phyloP scores from a whole-genome alignment of 108 stramenopile genomes.

The Cyclotella kingstonii region DNA sequence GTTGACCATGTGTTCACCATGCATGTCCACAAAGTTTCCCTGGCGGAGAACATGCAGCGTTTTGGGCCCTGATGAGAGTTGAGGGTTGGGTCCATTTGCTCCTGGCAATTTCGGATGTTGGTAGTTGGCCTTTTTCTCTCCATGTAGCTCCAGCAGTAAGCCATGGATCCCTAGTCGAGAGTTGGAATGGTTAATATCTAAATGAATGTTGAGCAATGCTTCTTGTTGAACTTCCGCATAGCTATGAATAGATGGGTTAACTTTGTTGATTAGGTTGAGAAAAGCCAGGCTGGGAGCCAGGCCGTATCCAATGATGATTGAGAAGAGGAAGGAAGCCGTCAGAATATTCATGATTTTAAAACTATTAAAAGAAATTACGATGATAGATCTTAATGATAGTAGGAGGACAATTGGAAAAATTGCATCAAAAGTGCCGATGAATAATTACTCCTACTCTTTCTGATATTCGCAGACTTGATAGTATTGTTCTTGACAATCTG shows the following conservation, averaged over 20 bases:
- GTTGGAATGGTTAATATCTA: conserved; percentile 36
- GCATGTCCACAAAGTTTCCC: conserved; percentile 45
- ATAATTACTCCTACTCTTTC: no score
- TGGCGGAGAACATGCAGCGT: conserved; percentile 27
- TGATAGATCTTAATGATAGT: no score
- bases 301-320: no score
- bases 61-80: conserved; percentile 53
- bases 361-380: no score
- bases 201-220: conserved; percentile 33
- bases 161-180: conserved; percentile 39
- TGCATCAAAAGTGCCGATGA: no score
- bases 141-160: conserved; percentile 32
- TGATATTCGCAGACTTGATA: no score
- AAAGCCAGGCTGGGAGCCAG: no score
- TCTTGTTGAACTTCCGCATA: conserved; percentile 35
- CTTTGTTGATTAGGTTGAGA: conserved; percentile 24
- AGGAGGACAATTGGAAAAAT: no score
- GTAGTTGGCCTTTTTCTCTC: conserved; percentile 15
- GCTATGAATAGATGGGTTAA: conserved; percentile 29
- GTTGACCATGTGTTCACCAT: conserved; percentile 35
- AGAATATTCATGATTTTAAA: no score
- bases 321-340: no score
- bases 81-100: conserved; percentile 61
- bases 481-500: no score
- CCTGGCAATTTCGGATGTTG: conserved; percentile 52